Evolutionary conservation across 148 eudicot genomes (phyloP), one percentile per base, ranked within the genome.

Genomic region (Agrostemma githago): DNA sequence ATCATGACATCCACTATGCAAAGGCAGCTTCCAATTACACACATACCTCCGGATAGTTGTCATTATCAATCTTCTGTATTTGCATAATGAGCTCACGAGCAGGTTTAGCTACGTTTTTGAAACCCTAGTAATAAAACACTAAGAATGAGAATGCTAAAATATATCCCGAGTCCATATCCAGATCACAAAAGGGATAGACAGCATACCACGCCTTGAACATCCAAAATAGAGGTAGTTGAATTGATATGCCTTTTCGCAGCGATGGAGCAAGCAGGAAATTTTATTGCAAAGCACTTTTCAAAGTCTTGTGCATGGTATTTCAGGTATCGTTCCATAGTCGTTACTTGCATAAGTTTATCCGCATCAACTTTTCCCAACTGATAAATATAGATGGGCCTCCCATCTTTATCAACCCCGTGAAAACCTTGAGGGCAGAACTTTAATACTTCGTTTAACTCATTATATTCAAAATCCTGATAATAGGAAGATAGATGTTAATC

Each of bases 161-260:
- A 0, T 48, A 48, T 16, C 4, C 21, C 17, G 11, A 37, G 61
- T 21, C 17, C 72, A n/a, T 38, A 48, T n/a, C 48, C 5, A 48
- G 42, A 48, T 7, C 44, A 39, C 39, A 26, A n/a, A 60, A 44
- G 11, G 26, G 46, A 72, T 20, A 68, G 76, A 71, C 65, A 71
- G 69, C 85, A 76, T 87, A 93, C 98, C 96, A 91, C 84, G 71
- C 98, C 98, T 69, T 91, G 89, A 79, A 93, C 98, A 76, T 93
- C 98, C 76, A 93, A 64, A 81, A 93, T 89, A 61, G 97, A 84
- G 14, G 97, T 93, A 74, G 86, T 85, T 46, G 94, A 88, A 80
- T 91, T 89, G 58, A 91, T 89, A 81, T 87, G 92, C 62, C 86
- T 86, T 75, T 82, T 89, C 37, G 94, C 91, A 74, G 98, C 91